Conservation (phyloP, 1,139 yeast species). For the Meyerozyma smithsonii region DNA sequence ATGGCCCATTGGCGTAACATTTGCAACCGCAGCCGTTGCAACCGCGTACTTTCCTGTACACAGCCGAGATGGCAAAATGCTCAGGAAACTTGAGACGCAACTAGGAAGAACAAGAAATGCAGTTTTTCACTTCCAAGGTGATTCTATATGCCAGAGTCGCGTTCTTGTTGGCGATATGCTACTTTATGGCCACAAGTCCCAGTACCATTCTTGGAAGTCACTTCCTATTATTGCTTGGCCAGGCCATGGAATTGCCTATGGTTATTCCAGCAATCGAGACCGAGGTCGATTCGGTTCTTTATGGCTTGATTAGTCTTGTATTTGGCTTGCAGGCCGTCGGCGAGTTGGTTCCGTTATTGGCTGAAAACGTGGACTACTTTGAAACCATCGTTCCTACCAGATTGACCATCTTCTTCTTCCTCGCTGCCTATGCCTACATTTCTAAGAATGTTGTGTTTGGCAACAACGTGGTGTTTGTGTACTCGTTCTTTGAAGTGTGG, state of each 20-base stretch:
- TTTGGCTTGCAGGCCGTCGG: slow-evolving; percentile 40
- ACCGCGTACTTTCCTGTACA: background rate
- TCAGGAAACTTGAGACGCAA: background rate
- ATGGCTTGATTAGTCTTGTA: slow-evolving; percentile 47
- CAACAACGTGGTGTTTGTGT: slow-evolving; percentile 59
- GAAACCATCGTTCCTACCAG: slow-evolving; percentile 69
- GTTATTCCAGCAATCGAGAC: slow-evolving; percentile 34
- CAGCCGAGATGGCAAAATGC: background rate
- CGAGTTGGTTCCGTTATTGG: slow-evolving; percentile 58
- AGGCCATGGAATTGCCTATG: slow-evolving; percentile 44
- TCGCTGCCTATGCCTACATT: slow-evolving; percentile 43
- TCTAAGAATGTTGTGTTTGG: slow-evolving; percentile 42
- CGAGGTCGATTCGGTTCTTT: slow-evolving; percentile 43
- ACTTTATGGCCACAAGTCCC: slow-evolving; percentile 39
- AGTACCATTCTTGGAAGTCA: slow-evolving; percentile 37
- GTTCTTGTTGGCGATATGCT: slow-evolving; percentile 42
- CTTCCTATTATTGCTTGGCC: slow-evolving; percentile 51
- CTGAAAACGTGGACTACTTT: slow-evolving; percentile 52
- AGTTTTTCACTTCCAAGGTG: slow-evolving; percentile 49
- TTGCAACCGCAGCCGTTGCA: slow-evolving; percentile 1
- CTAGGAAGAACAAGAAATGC: slow-evolving; percentile 33
- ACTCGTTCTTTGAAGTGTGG: slow-evolving; percentile 69
- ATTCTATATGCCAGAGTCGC: slow-evolving; percentile 46
- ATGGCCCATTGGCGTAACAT: background rate
- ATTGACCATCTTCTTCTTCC: slow-evolving; percentile 48